These are phyloP conservation scores for Leucosporidium yakuticum DNA, from an alignment of 768 basidiomycete genomes.

Conservation along the genomic window DNA sequence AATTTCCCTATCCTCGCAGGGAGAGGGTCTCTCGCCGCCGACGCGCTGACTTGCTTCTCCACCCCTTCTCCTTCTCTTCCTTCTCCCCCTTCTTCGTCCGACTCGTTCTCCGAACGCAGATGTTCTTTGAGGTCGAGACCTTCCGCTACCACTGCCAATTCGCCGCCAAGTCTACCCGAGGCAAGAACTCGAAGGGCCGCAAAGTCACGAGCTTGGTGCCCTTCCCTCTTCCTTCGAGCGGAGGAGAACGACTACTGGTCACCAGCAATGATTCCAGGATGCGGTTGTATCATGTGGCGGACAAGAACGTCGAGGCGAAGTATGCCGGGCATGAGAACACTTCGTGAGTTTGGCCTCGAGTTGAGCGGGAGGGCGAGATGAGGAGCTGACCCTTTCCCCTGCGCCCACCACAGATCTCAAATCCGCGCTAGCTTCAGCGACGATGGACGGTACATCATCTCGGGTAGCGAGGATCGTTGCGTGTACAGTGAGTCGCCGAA, in stretches of 20 bases:
- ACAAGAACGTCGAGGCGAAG: slow-evolving; percentile 35
- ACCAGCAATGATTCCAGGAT: slow-evolving; percentile 40
- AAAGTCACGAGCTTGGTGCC: slow-evolving; percentile 38
- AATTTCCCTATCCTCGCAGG: not conserved
- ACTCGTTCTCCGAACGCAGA: slow-evolving; percentile 10
- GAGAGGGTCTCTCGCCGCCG: not conserved
- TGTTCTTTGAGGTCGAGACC: slow-evolving; percentile 35
- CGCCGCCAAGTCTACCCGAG: slow-evolving; percentile 29
- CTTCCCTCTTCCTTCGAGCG: slow-evolving; percentile 18
- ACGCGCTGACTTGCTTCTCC: not conserved
- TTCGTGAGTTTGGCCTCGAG: slow-evolving; percentile 5
- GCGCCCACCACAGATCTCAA: slow-evolving; percentile 14
- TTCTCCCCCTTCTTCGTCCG: not conserved
- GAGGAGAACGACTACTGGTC: slow-evolving; percentile 36
- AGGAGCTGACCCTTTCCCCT: not conserved
- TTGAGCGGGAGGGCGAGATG: not conserved
- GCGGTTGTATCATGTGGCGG: slow-evolving; percentile 35
- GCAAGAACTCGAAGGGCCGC: slow-evolving; percentile 39
- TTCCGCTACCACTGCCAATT: slow-evolving; percentile 28
- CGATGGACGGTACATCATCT: slow-evolving; percentile 38
- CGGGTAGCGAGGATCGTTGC: slow-evolving; percentile 35
- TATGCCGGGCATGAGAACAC: slow-evolving; percentile 39
- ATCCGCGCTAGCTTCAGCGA: slow-evolving; percentile 35
- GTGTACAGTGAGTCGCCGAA: slow-evolving; percentile 16
- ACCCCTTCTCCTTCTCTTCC: not conserved